These are phyloP conservation scores for Biancaea sappan DNA, from an alignment of 306 rosid genomes.

Conservation along the genomic window DNA sequence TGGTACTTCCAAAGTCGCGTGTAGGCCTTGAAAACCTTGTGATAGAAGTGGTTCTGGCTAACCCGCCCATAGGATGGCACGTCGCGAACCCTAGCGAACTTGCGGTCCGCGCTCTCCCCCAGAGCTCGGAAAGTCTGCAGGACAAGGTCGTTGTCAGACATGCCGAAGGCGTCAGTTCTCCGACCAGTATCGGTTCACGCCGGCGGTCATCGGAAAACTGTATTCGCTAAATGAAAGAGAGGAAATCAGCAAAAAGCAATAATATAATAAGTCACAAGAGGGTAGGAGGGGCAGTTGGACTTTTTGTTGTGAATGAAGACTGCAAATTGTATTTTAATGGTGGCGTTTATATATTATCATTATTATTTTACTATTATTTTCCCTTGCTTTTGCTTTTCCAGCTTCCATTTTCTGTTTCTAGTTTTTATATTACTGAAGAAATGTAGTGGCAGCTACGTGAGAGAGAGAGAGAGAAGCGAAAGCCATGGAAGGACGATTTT, in stretches of 20 bases:
- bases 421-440: neutral
- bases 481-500: too few relatives aligned
- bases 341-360: neutral
- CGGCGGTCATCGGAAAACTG: slow-evolving; percentile 60
- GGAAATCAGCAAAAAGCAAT: neutral
- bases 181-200: slow-evolving; percentile 32
- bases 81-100: slow-evolving; percentile 94
- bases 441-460: neutral
- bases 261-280: neutral
- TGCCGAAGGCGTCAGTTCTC: slow-evolving; percentile 45
- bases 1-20: slow-evolving; percentile 90
- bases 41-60: slow-evolving; percentile 70
- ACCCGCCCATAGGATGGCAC: slow-evolving; percentile 79
- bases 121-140: slow-evolving; percentile 78
- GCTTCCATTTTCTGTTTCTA: neutral
- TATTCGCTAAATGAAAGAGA: neutral
- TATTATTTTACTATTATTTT: neutral
- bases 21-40: slow-evolving; percentile 90
- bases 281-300: slow-evolving; percentile 10
- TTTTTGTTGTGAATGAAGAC: neutral
- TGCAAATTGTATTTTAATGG: neutral
- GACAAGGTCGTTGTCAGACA: slow-evolving; percentile 58
- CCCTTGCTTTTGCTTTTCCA: neutral
- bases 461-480: neutral
- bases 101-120: slow-evolving; percentile 88